These are phyloP conservation scores for Wickerhamiella azymoides DNA, from an alignment of 805 yeast species.

Conservation along the genomic window DNA sequence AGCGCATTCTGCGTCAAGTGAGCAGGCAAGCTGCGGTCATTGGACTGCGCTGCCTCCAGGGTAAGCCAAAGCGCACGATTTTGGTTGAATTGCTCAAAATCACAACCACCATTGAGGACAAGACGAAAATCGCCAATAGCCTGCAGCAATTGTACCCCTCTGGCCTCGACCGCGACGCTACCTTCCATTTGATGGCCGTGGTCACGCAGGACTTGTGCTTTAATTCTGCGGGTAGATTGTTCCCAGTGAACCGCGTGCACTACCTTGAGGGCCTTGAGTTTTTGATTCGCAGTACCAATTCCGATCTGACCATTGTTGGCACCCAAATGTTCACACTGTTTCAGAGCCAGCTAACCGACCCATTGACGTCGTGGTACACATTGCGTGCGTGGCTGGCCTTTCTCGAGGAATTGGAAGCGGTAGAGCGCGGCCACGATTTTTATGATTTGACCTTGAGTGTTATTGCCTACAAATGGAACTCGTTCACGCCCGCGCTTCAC, in stretches of 20 bases:
- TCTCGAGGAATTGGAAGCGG: conserved; percentile 35
- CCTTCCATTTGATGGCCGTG: conserved; percentile 33
- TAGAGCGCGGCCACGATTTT: conserved; percentile 35
- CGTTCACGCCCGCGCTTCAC: conserved; percentile 23
- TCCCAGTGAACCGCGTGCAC: conserved; percentile 55
- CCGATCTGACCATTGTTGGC: conserved; percentile 47
- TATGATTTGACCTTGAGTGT: conserved; percentile 64
- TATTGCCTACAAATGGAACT: conserved; percentile 51
- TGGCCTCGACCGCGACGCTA: background rate
- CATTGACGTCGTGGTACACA: conserved; percentile 45
- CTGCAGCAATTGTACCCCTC: background rate
- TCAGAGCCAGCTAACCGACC: conserved; percentile 59
- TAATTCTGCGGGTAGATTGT: conserved; percentile 55
- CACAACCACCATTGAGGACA: conserved; percentile 11
- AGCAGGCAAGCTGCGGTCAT: background rate
- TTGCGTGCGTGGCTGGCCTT: conserved; percentile 56
- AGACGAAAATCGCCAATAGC: background rate
- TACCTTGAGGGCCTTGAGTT: conserved; percentile 64
- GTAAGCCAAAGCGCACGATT: conserved; percentile 16
- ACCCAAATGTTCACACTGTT: conserved; percentile 81
- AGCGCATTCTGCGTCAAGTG: background rate
- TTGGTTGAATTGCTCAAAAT: conserved; percentile 29
- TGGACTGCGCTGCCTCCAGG: conserved; percentile 35
- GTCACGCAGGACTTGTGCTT: conserved; percentile 63
- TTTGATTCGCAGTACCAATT: conserved; percentile 40